Evolutionary conservation across 345 rosid genomes (phyloP).

Genomic region (Camelina hispida): DNA sequence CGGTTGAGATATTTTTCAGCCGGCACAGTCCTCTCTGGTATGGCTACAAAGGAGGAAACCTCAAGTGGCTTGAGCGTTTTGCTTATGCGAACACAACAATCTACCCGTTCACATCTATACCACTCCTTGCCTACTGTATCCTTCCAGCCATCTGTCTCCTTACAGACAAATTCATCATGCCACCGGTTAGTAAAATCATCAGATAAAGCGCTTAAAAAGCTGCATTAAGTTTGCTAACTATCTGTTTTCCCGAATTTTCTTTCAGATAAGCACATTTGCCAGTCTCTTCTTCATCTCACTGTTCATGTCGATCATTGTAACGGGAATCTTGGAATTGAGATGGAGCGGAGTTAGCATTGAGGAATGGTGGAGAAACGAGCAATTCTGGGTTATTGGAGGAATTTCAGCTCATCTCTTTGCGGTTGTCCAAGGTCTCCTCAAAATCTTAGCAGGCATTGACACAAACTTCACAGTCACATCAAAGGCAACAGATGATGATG

Average conservation of each 20-base stretch:
- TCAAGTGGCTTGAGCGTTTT: slow-evolving; percentile 92
- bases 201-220: background rate
- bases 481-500: slow-evolving; percentile 84
- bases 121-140: slow-evolving; percentile 88
- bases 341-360: slow-evolving; percentile 99
- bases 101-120: slow-evolving; percentile 93
- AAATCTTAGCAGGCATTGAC: slow-evolving; percentile 89
- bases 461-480: slow-evolving; percentile 97
- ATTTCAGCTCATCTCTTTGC: slow-evolving; percentile 96
- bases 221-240: slow-evolving; percentile 11
- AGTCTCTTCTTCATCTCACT: slow-evolving; percentile 89
- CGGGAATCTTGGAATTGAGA: slow-evolving; percentile 86
- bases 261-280: slow-evolving; percentile 91
- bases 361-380: slow-evolving; percentile 99
- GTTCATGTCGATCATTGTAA: slow-evolving; percentile 78
- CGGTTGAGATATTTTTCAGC: slow-evolving; percentile 98
- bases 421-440: slow-evolving; percentile 82
- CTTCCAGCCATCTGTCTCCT: slow-evolving; percentile 96
- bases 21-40: slow-evolving; percentile 89
- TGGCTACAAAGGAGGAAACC: slow-evolving; percentile 91
- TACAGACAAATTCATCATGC: slow-evolving; percentile 97
- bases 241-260: background rate
- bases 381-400: slow-evolving; percentile 98
- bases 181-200: slow-evolving; percentile 58
- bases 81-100: slow-evolving; percentile 91